phyloP scores from a whole-genome alignment of 345 rosid genomes.

The Trapa incisa region DNA sequence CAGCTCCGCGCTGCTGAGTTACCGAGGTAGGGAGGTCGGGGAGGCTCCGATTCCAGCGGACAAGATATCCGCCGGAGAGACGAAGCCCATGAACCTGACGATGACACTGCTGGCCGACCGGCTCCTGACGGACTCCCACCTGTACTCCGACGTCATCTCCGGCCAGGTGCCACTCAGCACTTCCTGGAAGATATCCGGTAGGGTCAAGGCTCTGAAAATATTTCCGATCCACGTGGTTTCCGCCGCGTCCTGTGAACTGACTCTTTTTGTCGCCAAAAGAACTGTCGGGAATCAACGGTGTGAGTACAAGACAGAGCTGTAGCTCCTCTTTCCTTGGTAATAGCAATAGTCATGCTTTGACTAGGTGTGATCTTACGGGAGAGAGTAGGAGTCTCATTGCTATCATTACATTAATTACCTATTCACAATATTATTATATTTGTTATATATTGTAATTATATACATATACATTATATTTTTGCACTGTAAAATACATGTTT shows the following conservation, averaged over 20 bases:
- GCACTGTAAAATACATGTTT: too few species aligned
- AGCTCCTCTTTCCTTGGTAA: conserved; percentile 1
- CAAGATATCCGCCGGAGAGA: conserved; percentile 29
- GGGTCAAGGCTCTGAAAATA: conserved; percentile 33
- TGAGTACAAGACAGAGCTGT: conserved; percentile 45
- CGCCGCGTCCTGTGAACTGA: conserved; percentile 42
- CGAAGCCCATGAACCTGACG: conserved; percentile 39
- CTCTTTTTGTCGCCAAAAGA: conserved; percentile 24
- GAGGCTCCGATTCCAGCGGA: conserved; percentile 61
- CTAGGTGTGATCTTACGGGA: too few species aligned
- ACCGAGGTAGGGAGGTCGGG: conserved; percentile 49
- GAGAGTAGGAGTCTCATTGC: too few species aligned
- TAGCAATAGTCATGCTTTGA: too few species aligned
- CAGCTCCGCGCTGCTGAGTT: conserved; percentile 35
- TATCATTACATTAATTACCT: too few species aligned
- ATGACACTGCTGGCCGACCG: conserved; percentile 59
- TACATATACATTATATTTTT: too few species aligned
- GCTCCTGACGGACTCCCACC: conserved; percentile 25
- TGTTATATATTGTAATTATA: too few species aligned
- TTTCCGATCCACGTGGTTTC: conserved; percentile 35
- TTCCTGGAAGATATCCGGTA: conserved; percentile 37
- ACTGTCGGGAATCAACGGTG: conserved; percentile 44
- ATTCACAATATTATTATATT: too few species aligned
- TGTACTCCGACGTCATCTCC: conserved; percentile 21
- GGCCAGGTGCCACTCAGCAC: conserved; percentile 37